phyloP scores from a whole-genome alignment of 2,329 filamentous ascomycete genomes.

The Fusarium sp. region DNA sequence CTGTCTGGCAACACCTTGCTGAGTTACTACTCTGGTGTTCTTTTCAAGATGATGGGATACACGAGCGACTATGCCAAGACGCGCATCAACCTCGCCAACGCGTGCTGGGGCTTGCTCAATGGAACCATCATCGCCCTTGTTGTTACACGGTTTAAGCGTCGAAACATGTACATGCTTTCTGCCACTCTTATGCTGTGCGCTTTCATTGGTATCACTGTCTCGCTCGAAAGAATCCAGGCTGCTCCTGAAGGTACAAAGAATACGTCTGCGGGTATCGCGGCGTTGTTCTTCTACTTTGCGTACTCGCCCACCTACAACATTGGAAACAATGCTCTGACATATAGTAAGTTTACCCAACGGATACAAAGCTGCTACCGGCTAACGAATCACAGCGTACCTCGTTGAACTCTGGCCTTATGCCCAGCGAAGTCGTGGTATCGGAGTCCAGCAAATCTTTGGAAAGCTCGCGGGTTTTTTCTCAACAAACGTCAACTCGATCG shows the following conservation, averaged over 20 bases:
- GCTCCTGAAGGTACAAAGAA: constrained; percentile 34
- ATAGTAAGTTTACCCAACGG: constrained; percentile 14
- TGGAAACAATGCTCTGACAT: constrained; percentile 39
- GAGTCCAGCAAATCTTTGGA: constrained; percentile 66
- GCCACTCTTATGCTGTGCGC: constrained; percentile 57
- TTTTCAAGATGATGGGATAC: constrained; percentile 60
- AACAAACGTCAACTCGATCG: constrained; percentile 59
- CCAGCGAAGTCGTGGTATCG: constrained; percentile 67
- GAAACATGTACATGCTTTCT: constrained; percentile 64
- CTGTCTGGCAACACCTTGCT: constrained; percentile 60
- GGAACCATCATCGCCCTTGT: constrained; percentile 55
- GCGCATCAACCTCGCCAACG: constrained; percentile 58
- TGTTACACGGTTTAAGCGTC: constrained; percentile 59
- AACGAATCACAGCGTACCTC: constrained; percentile 55
- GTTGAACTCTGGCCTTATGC: constrained; percentile 70
- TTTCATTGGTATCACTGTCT: constrained; percentile 68
- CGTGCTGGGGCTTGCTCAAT: constrained; percentile 58
- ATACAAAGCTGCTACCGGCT: neutral
- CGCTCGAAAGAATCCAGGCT: constrained; percentile 53
- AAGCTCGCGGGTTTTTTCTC: constrained; percentile 55
- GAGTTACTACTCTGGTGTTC: constrained; percentile 44
- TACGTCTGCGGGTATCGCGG: constrained; percentile 20
- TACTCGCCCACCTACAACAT: constrained; percentile 37
- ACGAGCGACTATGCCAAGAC: constrained; percentile 56
- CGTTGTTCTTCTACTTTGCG: constrained; percentile 35